Evolutionary conservation across 768 basidiomycete species (phyloP), one percentile per base, ranked within the genome.

Genomic region (Postia placenta): DNA sequence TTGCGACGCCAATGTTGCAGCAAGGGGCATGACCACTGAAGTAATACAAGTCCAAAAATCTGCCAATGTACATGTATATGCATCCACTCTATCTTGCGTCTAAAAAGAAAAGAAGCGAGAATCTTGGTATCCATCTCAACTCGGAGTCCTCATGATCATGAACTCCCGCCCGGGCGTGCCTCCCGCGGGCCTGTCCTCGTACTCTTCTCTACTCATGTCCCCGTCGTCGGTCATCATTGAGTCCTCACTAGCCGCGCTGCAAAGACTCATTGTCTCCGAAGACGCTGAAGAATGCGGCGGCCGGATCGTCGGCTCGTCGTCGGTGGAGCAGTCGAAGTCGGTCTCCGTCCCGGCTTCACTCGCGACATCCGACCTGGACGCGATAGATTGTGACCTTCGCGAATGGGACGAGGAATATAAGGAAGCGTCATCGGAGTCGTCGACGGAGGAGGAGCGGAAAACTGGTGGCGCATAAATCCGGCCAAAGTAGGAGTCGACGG

Each of bases 231-330:
- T 63, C 49, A 48, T 56, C 25, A 55, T 53, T 7, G 60, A 61
- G 46, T 73, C 73, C 35, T 65, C 66, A 35, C 64, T 67, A 25
- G 62, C 48, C 6, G 55, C 51, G 38, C 61, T 64, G 46, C 57
- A 61, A 39, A 64, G 48, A 42, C 64, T 67, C 56, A 61, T 61
- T 30, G 65, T 66, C 49, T 62, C 64, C 36, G 64, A 72, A 2
- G 69, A 71, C 12, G 64, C 64, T 19, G 63, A 63, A 11, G 74
- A 74, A 47, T 68, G 65, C 4, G 65, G 63, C 11, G 79, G 79
- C 24, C 83, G 74, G 53, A 88, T 85, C n/a, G 85, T 88, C n/a
- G 86, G 85, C 62, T 88, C 85, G 52, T 88, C 85, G 50, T 87
- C 86, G 20, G 85, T 87, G 47, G 78, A 81, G 50, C 74, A 76